Conservation (phyloP, 805 yeast species). For the Hanseniaspora occidentalis region DNA sequence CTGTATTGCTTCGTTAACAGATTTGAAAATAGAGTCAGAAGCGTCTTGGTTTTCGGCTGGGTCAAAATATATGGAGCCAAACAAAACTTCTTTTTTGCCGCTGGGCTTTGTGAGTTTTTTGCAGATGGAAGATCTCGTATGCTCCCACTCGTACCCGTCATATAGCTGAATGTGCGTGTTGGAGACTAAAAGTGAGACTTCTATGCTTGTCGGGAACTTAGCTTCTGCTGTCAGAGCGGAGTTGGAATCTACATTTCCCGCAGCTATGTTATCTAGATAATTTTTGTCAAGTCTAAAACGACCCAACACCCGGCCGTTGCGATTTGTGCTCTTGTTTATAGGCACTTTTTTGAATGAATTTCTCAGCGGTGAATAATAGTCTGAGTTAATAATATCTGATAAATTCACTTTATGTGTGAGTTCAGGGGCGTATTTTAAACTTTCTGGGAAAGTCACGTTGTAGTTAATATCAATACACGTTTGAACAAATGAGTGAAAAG, state of each 20-base stretch:
- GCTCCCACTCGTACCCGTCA: constrained; percentile 91
- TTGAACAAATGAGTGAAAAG: constrained; percentile 60
- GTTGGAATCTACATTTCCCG: no score
- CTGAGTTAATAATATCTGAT: constrained; percentile 27
- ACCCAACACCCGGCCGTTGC: no score
- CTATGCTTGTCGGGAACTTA: background rate
- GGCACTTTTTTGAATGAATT: background rate
- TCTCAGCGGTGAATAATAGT: constrained; percentile 11
- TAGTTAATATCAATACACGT: constrained; percentile 58
- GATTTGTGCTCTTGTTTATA: no score
- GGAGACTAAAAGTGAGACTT: constrained; percentile 22
- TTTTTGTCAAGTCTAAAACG: background rate
- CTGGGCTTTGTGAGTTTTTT: constrained; percentile 57
- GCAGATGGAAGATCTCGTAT: constrained; percentile 54
- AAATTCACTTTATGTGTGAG: constrained; percentile 23
- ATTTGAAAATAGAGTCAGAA: constrained; percentile 34
- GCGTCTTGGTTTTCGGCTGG: constrained; percentile 33
- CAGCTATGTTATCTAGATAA: background rate
- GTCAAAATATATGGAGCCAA: constrained; percentile 69
- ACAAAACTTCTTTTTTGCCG: constrained; percentile 32
- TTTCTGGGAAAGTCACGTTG: constrained; percentile 47
- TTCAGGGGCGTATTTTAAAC: constrained; percentile 39
- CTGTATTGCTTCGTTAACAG: constrained; percentile 41
- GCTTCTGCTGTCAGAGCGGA: no score
- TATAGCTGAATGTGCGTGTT: constrained; percentile 38